A percentile compares a stretch with the other conserved stretches of the same genome.
Conservation (phyloP, 768 basidiomycete species). For the Holtermannia corniformis region DNA sequence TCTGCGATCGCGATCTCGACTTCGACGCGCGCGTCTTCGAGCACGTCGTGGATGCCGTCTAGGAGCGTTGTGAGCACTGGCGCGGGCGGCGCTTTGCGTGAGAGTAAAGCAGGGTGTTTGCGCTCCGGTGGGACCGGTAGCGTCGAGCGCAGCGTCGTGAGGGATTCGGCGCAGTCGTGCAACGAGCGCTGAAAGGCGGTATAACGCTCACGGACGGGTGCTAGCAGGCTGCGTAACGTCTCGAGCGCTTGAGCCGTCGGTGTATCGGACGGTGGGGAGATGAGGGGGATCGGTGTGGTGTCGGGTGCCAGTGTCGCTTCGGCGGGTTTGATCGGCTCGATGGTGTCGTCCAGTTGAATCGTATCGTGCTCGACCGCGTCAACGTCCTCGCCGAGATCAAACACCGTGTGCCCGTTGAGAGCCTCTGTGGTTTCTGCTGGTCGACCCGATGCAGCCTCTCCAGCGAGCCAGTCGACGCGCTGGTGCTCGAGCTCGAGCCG, state of each 20-base stretch:
- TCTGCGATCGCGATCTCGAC: constrained; percentile 40
- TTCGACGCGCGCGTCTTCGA: constrained; percentile 41
- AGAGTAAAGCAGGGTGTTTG: constrained; percentile 1
- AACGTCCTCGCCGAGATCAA: constrained; percentile 10
- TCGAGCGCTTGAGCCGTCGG: constrained; percentile 6
- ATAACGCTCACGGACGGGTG: constrained; percentile 16
- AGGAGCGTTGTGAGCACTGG: constrained; percentile 23
- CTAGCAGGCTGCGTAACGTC: constrained; percentile 16
- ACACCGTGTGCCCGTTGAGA: neutral
- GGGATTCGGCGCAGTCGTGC: constrained; percentile 28
- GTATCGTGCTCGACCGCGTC: constrained; percentile 4
- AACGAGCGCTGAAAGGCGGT: constrained; percentile 23
- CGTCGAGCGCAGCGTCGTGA: constrained; percentile 15
- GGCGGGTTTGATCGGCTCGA: neutral
- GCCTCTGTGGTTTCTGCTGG: neutral
- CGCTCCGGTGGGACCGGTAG: constrained; percentile 6
- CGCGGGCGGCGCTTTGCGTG: constrained; percentile 3
- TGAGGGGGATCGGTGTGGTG: constrained; percentile 5
- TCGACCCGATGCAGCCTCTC: constrained; percentile 20
- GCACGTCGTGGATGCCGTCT: constrained; percentile 37
- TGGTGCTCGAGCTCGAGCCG: constrained; percentile 32
- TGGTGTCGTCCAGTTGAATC: neutral
- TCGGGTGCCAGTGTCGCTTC: constrained; percentile 3
- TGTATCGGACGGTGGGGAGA: constrained; percentile 4
- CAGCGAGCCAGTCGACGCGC: constrained; percentile 33